A percentile compares a stretch with the other conserved stretches of the same genome.
phyloP scores from a whole-genome alignment of 192 early-diverging fungal genomes.

The Backusella tuberculispora region DNA sequence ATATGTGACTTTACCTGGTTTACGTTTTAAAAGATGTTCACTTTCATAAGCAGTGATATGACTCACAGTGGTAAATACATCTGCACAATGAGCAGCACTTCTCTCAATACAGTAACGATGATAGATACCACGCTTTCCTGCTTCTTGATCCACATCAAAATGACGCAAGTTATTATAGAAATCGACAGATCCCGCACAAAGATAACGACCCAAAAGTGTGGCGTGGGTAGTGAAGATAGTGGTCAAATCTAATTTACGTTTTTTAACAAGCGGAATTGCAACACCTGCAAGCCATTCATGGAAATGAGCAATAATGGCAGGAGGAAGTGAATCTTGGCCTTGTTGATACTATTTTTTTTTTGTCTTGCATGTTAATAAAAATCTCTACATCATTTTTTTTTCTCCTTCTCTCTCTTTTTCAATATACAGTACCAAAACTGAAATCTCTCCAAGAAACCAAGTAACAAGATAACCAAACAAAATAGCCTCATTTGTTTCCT shows the following conservation, averaged over 20 bases:
- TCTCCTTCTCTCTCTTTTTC: neutral
- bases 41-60: constrained; percentile 98
- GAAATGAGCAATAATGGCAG: constrained; percentile 93
- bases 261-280: constrained; percentile 84
- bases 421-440: constrained; percentile 25
- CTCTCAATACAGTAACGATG: constrained; percentile 98
- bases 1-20: constrained; percentile 83
- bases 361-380: neutral
- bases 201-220: constrained; percentile 92
- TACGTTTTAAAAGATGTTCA: constrained; percentile 91
- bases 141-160: constrained; percentile 96
- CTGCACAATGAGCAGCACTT: constrained; percentile 90
- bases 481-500: constrained; percentile 94
- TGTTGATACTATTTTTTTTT: constrained; percentile 20
- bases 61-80: constrained; percentile 97
- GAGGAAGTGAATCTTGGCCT: constrained; percentile 20
- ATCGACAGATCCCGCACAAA: constrained; percentile 95
- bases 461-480: constrained; percentile 93
- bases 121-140: constrained; percentile 96
- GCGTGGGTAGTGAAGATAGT: constrained; percentile 98
- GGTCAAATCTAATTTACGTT: constrained; percentile 84
- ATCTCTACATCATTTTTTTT: neutral
- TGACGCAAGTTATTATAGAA: constrained; percentile 94
- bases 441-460: constrained; percentile 91
- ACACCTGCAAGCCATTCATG: constrained; percentile 97